These are phyloP conservation scores for Aspergillus sp. DNA, from an alignment of 2,329 filamentous ascomycete genomes.

Conservation along the genomic window DNA sequence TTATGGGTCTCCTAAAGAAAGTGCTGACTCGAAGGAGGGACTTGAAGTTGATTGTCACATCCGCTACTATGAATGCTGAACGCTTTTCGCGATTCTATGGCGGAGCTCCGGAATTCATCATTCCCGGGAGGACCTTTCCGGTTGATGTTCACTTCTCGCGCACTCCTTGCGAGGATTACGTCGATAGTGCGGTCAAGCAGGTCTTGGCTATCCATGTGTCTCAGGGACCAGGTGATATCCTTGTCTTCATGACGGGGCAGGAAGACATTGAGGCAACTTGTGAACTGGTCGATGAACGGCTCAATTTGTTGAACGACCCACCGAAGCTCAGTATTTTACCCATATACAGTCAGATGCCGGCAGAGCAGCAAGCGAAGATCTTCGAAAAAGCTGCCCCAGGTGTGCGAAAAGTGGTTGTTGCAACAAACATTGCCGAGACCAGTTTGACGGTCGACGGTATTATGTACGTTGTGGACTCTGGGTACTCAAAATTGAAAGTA, in stretches of 20 bases:
- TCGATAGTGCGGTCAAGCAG: conserved; percentile 93
- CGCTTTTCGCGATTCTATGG: conserved; percentile 94
- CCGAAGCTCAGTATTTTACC: conserved; percentile 90
- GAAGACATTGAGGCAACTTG: conserved; percentile 98
- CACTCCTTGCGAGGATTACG: conserved; percentile 93
- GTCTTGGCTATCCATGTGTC: conserved; percentile 93
- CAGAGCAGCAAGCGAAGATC: conserved; percentile 94
- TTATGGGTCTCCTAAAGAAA: conserved; percentile 98
- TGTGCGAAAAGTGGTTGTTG: conserved; percentile 93
- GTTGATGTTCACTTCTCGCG: conserved; percentile 94
- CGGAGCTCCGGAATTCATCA: conserved; percentile 90
- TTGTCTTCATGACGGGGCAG: conserved; percentile 99
- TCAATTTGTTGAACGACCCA: conserved; percentile 85
- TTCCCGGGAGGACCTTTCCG: conserved; percentile 91
- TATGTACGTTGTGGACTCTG: conserved; percentile 96
- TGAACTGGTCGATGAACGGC: conserved; percentile 77
- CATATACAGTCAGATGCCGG: conserved; percentile 99
- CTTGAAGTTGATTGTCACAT: conserved; percentile 93
- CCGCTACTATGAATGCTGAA: conserved; percentile 96
- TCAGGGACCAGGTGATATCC: conserved; percentile 83
- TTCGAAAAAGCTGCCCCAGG: conserved; percentile 86
- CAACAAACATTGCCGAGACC: conserved; percentile 97
- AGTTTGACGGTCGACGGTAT: conserved; percentile 97
- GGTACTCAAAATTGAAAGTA: conserved; percentile 95
- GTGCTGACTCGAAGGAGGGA: conserved; percentile 82